Base-by-base conservation (phyloP, 2,329 filamentous ascomycete species). In the Raffaelea deltoideospora region DNA sequence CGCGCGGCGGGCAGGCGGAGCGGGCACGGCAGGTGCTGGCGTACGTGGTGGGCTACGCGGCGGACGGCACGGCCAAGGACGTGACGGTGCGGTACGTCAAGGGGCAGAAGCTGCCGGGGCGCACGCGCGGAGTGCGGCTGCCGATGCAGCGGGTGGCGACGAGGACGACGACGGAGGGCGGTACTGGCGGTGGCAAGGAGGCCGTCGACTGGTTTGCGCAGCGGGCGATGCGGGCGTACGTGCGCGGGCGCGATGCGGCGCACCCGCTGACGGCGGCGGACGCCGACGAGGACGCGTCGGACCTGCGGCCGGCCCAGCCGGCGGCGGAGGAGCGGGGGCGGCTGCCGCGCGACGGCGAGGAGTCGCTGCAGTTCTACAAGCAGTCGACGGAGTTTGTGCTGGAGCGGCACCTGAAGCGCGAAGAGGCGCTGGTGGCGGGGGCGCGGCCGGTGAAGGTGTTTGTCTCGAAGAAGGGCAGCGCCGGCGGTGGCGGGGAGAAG, bases 1-100 rank as follows among this genome's bases (percentile, higher is more conserved):
- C 87, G 13, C 76, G 85, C 13, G 87, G 88, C 6, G 70, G 67
- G 26, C 84, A 81, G 51, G 85, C 87, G 1, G 85, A 94, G 24
- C 85, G 80, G 48, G 75, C 80, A 0, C 88, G 84, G 47, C 88
- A 96, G 54, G 74, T 93, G 11, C 85, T 94, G 50, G 82, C 83
- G 32, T 98, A 98, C 50, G 71, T 93, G 3, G 65, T 96, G 17
- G 87, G 80, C 0, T 84, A 82, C 55, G 84, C 82, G 1, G 59
- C 72, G 3, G 87, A 96, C 51, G 84, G 83, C 3, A 87, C 85
- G 0, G 87, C 85, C 11, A 96, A 96, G 53, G 90, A 98, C 52
- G 81, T 98, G 14, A 98, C 90, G 0, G 77, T 90, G 10, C 73
- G 90, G 21, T 98, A 98, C 53, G 61, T 98, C 8, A 87, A 79